Evolutionary conservation across 1,284 basidiomycete genomes (phyloP).

Genomic region (Inonotus hispidus): DNA sequence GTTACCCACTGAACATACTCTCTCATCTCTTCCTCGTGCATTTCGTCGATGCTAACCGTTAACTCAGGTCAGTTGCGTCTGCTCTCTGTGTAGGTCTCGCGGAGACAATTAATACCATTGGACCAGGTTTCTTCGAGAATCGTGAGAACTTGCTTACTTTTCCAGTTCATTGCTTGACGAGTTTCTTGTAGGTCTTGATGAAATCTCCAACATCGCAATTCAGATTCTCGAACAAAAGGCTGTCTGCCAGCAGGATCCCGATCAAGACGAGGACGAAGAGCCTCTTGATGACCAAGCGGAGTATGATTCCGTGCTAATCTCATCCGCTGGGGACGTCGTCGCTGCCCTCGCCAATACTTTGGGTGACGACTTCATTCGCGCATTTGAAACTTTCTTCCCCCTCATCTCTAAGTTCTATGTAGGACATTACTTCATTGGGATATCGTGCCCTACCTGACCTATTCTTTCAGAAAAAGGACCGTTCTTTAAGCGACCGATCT

Average conservation of each 20-base stretch:
- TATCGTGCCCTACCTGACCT: not conserved
- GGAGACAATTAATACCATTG: slow-evolving; percentile 88
- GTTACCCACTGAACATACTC: slow-evolving; percentile 30
- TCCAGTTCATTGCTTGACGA: not conserved
- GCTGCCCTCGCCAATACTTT: slow-evolving; percentile 85
- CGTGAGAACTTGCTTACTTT: slow-evolving; percentile 39
- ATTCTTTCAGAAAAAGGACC: slow-evolving; percentile 63
- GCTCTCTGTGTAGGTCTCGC: slow-evolving; percentile 83
- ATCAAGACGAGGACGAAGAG: slow-evolving; percentile 84
- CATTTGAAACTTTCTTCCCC: slow-evolving; percentile 85
- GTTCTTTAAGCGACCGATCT: slow-evolving; percentile 88
- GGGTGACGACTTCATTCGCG: slow-evolving; percentile 80
- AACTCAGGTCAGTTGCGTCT: slow-evolving; percentile 76
- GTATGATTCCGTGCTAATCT: slow-evolving; percentile 94
- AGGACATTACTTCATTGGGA: slow-evolving; percentile 29
- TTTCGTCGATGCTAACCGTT: slow-evolving; percentile 23
- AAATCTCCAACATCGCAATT: slow-evolving; percentile 73
- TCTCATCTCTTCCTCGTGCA: slow-evolving; percentile 13
- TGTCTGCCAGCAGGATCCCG: slow-evolving; percentile 93
- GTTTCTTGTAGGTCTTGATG: slow-evolving; percentile 61
- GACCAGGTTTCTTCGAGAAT: slow-evolving; percentile 76
- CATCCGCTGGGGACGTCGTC: slow-evolving; percentile 92
- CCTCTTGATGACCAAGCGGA: slow-evolving; percentile 86
- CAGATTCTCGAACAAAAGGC: slow-evolving; percentile 91
- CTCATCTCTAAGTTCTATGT: slow-evolving; percentile 93